Conservation (phyloP, 352 stramenopile species). For the Globisporangium spinosum region DNA sequence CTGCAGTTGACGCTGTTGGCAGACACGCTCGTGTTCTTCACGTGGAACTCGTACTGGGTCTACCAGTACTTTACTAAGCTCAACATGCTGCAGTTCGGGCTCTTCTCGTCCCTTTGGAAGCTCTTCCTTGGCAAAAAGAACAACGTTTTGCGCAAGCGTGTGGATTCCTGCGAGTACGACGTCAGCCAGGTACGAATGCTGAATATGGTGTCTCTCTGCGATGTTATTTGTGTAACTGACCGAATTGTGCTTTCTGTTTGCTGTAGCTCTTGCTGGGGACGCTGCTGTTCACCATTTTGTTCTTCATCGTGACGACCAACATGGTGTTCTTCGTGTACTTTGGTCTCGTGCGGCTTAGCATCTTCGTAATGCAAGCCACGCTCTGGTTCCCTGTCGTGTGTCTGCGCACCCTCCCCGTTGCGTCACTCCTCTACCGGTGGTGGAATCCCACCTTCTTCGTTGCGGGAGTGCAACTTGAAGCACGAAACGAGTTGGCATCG, state of each 20-base stretch:
- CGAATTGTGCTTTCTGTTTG: neutral
- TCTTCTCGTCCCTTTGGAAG: constrained; percentile 88
- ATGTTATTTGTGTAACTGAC: neutral
- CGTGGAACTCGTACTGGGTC: constrained; percentile 87
- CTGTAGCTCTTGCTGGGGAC: constrained; percentile 88
- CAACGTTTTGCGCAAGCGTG: constrained; percentile 90
- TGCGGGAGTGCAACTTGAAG: constrained; percentile 24
- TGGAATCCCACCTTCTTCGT: constrained; percentile 38
- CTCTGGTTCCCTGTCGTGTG: constrained; percentile 57
- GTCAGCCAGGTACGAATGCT: constrained; percentile 60
- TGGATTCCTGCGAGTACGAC: constrained; percentile 94
- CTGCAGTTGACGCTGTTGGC: constrained; percentile 65
- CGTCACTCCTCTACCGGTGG: constrained; percentile 40
- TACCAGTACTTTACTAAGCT: constrained; percentile 86
- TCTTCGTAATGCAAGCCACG: constrained; percentile 33
- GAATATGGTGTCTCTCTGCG: neutral
- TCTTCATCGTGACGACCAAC: constrained; percentile 93
- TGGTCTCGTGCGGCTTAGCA: constrained; percentile 55
- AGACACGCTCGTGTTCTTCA: constrained; percentile 71
- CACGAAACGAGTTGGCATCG: constrained; percentile 12
- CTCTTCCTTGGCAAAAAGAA: constrained; percentile 94
- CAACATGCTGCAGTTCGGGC: constrained; percentile 71
- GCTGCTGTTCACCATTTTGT: constrained; percentile 89
- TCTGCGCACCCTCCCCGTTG: constrained; percentile 44
- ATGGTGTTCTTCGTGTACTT: constrained; percentile 94